These are phyloP conservation scores for Carex littledalei DNA, from an alignment of 176 grass and related monocot species.

Conservation along the genomic window DNA sequence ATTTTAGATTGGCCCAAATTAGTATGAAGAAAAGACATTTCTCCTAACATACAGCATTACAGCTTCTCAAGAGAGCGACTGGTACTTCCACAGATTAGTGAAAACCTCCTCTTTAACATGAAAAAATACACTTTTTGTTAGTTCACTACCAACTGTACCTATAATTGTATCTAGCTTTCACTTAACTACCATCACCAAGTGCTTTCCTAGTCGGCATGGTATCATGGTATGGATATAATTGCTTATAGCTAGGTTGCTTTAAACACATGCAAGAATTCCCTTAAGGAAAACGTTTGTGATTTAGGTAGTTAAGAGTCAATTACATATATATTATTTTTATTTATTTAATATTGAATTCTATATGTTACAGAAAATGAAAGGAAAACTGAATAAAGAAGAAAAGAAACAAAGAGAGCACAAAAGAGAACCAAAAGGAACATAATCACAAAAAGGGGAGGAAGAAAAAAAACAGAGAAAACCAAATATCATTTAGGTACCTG, in stretches of 20 bases:
- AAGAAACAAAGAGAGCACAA: neutral
- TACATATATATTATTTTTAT: neutral
- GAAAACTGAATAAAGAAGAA: neutral
- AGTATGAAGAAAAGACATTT: slow-evolving; percentile 16
- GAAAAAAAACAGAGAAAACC: neutral
- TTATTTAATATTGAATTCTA: neutral
- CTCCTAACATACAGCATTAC: slow-evolving; percentile 19
- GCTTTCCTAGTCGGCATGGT: neutral
- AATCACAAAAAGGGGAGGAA: neutral
- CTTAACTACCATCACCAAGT: neutral
- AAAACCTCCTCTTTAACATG: neutral
- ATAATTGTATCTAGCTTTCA: neutral
- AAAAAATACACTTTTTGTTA: neutral
- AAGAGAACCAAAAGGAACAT: neutral
- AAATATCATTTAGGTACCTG: neutral
- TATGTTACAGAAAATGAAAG: neutral
- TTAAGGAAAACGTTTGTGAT: neutral
- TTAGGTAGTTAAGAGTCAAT: neutral
- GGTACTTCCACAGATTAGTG: neutral
- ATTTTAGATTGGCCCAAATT: neutral
- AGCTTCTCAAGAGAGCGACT: slow-evolving; percentile 16
- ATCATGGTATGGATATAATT: neutral
- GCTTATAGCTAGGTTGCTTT: neutral
- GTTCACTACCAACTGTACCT: neutral
- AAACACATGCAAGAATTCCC: neutral